Evolutionary conservation across 768 basidiomycete species (phyloP).

Genomic region (Guyanaporus albipodus): DNA sequence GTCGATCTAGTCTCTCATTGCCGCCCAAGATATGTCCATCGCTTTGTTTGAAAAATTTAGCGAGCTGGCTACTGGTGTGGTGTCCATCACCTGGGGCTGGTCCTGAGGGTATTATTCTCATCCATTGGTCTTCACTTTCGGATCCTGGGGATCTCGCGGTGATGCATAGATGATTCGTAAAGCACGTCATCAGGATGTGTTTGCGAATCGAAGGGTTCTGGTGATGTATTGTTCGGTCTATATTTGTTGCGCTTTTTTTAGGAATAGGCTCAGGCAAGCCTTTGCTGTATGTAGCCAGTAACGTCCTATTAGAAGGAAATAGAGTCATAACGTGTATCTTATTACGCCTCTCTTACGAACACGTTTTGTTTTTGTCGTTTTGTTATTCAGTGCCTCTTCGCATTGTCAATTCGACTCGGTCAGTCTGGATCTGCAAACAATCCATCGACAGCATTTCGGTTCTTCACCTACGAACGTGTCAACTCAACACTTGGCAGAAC

Average conservation of each 20-base stretch:
- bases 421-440: conserved; percentile 1
- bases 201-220: conserved; percentile 11
- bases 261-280: conserved; percentile 20
- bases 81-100: conserved; percentile 56
- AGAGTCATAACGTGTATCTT: conserved; percentile 23
- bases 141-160: conserved; percentile 6
- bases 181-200: conserved; percentile 19
- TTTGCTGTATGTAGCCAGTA: conserved; percentile 10
- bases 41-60: conserved; percentile 54
- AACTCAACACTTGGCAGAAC: neutral
- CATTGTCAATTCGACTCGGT: conserved; percentile 4
- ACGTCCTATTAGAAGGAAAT: conserved; percentile 7
- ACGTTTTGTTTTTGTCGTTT: neutral
- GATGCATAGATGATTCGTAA: conserved; percentile 7
- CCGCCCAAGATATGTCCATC: conserved; percentile 58
- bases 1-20: conserved; percentile 5
- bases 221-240: conserved; percentile 21
- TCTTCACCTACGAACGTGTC: too few species aligned
- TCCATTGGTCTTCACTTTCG: neutral
- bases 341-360: conserved; percentile 11
- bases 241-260: conserved; percentile 13
- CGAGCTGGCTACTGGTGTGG: conserved; percentile 43
- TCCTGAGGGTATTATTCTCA: conserved; percentile 21
- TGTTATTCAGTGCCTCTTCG: too few species aligned
- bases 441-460: neutral